A percentile compares a stretch with the other conserved stretches of the same genome.
Conservation (phyloP, 768 basidiomycete genomes). For the Calocybe gangraenosa region DNA sequence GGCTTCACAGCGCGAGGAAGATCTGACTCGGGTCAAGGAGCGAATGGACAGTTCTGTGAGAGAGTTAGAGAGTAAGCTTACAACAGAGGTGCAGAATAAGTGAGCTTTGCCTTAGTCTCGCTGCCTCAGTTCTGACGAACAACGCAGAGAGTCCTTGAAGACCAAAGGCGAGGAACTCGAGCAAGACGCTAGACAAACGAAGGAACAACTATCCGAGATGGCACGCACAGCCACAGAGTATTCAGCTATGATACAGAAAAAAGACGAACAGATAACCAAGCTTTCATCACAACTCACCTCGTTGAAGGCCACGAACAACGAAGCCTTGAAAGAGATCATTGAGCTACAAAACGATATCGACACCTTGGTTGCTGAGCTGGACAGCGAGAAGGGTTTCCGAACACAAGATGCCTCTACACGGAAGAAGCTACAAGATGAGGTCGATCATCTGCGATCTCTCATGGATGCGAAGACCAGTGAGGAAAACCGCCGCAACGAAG, state of each 20-base stretch:
- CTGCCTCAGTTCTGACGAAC: conserved; percentile 1
- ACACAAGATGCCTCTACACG: conserved; percentile 41
- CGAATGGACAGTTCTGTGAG: conserved; percentile 59
- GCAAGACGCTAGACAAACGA: conserved; percentile 62
- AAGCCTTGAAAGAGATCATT: conserved; percentile 52
- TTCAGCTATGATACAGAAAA: conserved; percentile 68
- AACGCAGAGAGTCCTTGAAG: conserved; percentile 57
- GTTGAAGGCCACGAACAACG: conserved; percentile 50
- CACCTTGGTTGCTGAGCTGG: conserved; percentile 57
- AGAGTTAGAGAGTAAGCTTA: conserved; percentile 71
- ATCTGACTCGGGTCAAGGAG: conserved; percentile 69
- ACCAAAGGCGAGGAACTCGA: conserved; percentile 59
- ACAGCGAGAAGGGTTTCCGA: conserved; percentile 52
- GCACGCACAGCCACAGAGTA: conserved; percentile 75
- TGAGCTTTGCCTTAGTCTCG: conserved; percentile 21
- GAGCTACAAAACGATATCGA: conserved; percentile 72
- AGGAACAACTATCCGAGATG: conserved; percentile 75
- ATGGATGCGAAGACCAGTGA: conserved; percentile 85
- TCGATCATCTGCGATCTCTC: conserved; percentile 81
- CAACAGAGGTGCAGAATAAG: conserved; percentile 61
- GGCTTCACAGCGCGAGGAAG: conserved; percentile 75
- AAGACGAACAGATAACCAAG: conserved; percentile 64
- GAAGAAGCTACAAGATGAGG: conserved; percentile 69
- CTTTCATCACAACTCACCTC: conserved; percentile 50
- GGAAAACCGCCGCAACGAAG: conserved; percentile 78